Evolutionary conservation across 441 rosid species (phyloP), one percentile per base, ranked within the genome.

Genomic region (Monsonia emarginata): DNA sequence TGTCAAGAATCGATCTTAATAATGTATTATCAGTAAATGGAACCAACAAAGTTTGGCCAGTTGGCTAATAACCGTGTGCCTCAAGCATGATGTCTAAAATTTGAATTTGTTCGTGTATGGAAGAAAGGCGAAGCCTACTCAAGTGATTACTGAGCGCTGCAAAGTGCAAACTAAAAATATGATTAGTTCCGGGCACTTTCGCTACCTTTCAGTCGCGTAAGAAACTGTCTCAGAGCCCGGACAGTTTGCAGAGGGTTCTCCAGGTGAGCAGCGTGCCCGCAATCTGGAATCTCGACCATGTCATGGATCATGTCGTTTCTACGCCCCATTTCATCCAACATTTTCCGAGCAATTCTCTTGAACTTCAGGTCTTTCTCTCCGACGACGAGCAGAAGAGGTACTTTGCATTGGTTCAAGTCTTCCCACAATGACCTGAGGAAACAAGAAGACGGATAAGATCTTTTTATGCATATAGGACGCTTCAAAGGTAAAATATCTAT

Each of bases 241-340:
- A 86, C 76, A 58, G 90, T 25, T 0, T 68, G 63, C 1, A 90
- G 90, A 70, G 96, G 97, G 72, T 79, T 85, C 81, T 93, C 98
- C 64, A 93, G 73, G 82, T 90, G 95, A 7, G 80, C 91, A 10
- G 95, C 98, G 50, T 90, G 97, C 34, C 98, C 96, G 25, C 86
- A 73, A 50, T 78, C 72, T 2, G 88, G 83, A 64, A 90, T 75
- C 74, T 84, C 88, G 44, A 82, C 78, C 24, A 67, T 80, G 72
- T 85, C 87, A 16, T 73, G 69, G 28, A 71, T 65, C 30, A 0
- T 19, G 46, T 30, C 60, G 30, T 63, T 78, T 26, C 76, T 73
- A 27, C 72, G 58, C 44, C 66, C 65, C 42, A 87, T 73, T 62
- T 76, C 80, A 1, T 42, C 0, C 56, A 68, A 71, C 89, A 93